These are phyloP conservation scores for Akanthomyces dipterigenus DNA, from an alignment of 2,329 filamentous ascomycete species.

Conservation along the genomic window DNA sequence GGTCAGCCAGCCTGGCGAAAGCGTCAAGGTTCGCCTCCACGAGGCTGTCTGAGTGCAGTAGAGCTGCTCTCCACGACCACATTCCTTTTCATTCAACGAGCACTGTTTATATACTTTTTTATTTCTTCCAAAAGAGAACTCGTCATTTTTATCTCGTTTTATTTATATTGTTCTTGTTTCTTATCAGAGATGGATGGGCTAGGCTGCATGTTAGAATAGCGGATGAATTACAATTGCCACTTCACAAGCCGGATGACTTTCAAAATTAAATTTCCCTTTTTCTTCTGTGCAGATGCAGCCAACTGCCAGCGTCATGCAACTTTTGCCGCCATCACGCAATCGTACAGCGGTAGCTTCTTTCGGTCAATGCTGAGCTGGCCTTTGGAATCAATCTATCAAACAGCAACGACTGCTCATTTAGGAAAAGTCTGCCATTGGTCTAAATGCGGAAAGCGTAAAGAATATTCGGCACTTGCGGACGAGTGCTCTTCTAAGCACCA, in stretches of 20 bases:
- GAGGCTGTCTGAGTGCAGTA: background rate
- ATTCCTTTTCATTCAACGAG: background rate
- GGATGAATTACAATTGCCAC: background rate
- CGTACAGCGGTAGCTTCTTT: background rate
- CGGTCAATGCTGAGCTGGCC: background rate
- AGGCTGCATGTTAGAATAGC: background rate
- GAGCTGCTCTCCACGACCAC: background rate
- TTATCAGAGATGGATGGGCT: background rate
- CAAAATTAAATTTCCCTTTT: background rate
- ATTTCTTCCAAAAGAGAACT: background rate
- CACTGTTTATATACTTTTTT: background rate
- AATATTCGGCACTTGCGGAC: background rate
- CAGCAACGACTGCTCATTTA: background rate
- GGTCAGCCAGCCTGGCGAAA: conserved; percentile 11
- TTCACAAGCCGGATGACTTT: background rate
- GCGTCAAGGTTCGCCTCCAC: conserved; percentile 11
- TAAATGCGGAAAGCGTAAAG: background rate
- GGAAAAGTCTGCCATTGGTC: background rate
- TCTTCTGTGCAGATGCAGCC: background rate
- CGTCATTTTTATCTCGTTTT: background rate
- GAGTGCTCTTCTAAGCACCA: conserved; percentile 6
- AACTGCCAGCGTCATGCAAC: too few relatives aligned
- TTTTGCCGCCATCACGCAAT: background rate
- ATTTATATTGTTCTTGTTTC: background rate
- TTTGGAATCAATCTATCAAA: background rate